Evolutionary conservation across 306 rosid species (phyloP), one percentile per base, ranked within the genome.

Genomic region (Gillenia trifoliata): DNA sequence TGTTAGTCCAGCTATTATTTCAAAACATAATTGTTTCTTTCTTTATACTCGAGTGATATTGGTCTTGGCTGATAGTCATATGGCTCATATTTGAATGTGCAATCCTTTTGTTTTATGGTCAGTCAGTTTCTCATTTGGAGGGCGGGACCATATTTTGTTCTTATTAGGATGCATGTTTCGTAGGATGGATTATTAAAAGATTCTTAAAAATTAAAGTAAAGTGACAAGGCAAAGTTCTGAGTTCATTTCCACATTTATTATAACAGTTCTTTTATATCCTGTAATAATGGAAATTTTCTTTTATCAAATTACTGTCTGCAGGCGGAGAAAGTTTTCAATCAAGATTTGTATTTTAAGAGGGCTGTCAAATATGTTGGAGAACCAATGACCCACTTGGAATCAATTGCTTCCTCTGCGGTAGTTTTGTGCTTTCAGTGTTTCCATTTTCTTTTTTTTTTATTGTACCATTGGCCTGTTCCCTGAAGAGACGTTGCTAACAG

Each of bases 251-350:
- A 3, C 54, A 15, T 23, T 50, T 40, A 47, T 59, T n/a, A 50
- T 29, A 50, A 20, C 30, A 3, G 43, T 36, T 43, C 8, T 10
- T 60, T 10, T 13, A 50, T 52, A 33, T 64, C 52, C 3, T 41
- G 36, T 43, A 19, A 1, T 26, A 26, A 77, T 57, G 1, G 20
- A 49, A 70, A 22, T 25, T 40, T 12, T 55, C 17, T 73, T 36
- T 83, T 28, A 36, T 75, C 4, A 12, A 60, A 50, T n/a, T 66
- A 52, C 55, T 50, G 34, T 77, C 66, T 75, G 87, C 87, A 91
- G 98, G 96, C 97, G 22, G 97, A 91, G 90, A 93, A 91, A 83
- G 98, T 91, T 85, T 93, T 89, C 88, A 91, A 93, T 80, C 98
- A 93, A 82, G 98, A 89, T 66, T 72, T 84, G 38, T 91, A 86